Evolutionary conservation across 2,329 filamentous ascomycete genomes (phyloP), one percentile per base, ranked within the genome.

Genomic region (Sclerotinia sclerotiorum): DNA sequence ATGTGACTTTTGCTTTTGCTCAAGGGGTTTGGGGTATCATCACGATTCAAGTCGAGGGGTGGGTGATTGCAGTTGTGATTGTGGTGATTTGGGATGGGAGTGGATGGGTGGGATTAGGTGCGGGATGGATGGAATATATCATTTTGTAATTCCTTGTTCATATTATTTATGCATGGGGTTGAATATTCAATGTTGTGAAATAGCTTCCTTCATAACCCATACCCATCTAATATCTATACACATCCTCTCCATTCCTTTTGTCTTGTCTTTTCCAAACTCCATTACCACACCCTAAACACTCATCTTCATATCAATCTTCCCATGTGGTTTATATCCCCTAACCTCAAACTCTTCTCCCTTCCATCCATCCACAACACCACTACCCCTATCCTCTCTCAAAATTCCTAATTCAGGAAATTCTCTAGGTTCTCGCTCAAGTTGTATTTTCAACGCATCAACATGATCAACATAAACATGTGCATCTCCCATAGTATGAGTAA

Each of bases 231-330:
- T 39, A 51, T 39, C 29, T 39, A 21, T 62, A 49, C 21, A 56
- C 8, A 39, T 35, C 44, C 5, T 49, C 6, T 35, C 46, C 15
- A 51, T 51, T 4, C 15, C 46, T 24, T 27, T 51, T 8, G 6
- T 49, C 6, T 44, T 21, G 8, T 29, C 32, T 55, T 1, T 27
- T 29, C 35, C n/a, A 39, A 57, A 17, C 55, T 49, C 19, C 29
- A 32, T 49, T 32, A 0, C 46, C 21, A 27, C 4, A 3, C 13
- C 29, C 46, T 72, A 77, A 32, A 98, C 94, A 77, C 92, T 96
- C 95, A 99, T 99, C 83, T 98, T 97, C 95, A 99, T 99, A 56
- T 91, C 86, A 81, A 99, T 97, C 6, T 86, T 86, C 82, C 94
- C 94, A 79, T 97, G 93, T 68, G 95, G 94, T 62, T 94, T 87